Base-by-base conservation (phyloP, 495 filamentous ascomycete genomes). In the Entonaema liquescens region DNA sequence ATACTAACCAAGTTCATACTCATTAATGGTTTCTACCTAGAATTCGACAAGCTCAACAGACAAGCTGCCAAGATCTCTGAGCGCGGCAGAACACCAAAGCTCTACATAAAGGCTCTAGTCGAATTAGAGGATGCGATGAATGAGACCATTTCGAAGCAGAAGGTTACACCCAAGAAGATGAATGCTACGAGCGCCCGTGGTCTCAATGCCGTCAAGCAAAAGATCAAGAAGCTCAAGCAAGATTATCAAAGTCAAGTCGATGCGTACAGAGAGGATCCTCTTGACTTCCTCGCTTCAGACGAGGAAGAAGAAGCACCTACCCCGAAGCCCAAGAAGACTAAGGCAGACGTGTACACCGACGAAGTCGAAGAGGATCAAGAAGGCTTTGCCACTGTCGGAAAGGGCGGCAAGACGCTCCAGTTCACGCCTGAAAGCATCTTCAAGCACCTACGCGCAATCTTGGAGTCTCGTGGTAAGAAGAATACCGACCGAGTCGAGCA, bases 351-450 rank as follows among this genome's bases (percentile, higher is more conserved):
- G 55, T 83, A 84, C 74, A 69, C 81, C 40, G 76, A 76, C 5
- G 50, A 72, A 19, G 59, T 77, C 50, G 88, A 89, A 40, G 89
- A 81, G 33, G 91, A 92, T 54, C 91, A 97, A 63, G 92, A 94
- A 72, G 95, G 93, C 47, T 98, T 97, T 74, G 86, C 89, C 13
- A 92, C 90, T 9, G 93, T 98, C 60, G 93, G 91, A 67, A 90
- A 91, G 77, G 91, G 93, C 74, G 96, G 95, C 55, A 92, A 91
- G 76, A 89, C 91, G 44, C 83, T 97, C 44, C 88, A 90, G 72
- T 98, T 95, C 79, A 98, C 95, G 35, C 91, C 95, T 5, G 95
- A 99, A 84, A 97, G 93, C 80, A 99, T 99, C 74, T 89, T 98
- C 78, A 98, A 98, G 85, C 93, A 98, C 80, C 88, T 99, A 36